phyloP scores from a whole-genome alignment of 1,139 yeast species.

The Yamadazyma songkhlaensis region DNA sequence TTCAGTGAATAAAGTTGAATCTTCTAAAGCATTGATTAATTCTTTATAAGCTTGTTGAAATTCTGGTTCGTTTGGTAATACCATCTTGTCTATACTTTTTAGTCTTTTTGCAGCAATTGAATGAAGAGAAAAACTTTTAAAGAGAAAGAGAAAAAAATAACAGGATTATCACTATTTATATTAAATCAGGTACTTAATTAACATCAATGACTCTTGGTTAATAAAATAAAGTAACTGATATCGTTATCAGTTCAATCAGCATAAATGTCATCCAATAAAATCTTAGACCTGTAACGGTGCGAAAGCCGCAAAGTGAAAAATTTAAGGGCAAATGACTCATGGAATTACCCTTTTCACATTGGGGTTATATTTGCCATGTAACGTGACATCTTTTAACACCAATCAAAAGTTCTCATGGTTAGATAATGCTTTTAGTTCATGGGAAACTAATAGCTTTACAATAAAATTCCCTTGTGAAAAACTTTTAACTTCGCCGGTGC shows the following conservation, averaged over 20 bases:
- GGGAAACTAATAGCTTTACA: too few species aligned
- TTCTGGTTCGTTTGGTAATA: constrained; percentile 84
- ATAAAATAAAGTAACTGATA: not conserved
- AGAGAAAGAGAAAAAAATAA: too few species aligned
- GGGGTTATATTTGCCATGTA: too few species aligned
- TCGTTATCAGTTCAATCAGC: constrained; percentile 2
- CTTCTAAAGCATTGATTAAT: constrained; percentile 82
- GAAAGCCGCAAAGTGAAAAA: not conserved
- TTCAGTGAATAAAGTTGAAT: constrained; percentile 84
- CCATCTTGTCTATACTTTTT: constrained; percentile 29
- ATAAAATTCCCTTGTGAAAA: too few species aligned
- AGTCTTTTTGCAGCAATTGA: not conserved
- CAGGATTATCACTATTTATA: too few species aligned
- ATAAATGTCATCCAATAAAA: constrained; percentile 11
- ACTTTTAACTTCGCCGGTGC: too few species aligned
- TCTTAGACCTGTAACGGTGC: constrained; percentile 15
- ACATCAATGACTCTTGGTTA: too few species aligned
- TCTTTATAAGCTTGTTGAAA: constrained; percentile 98
- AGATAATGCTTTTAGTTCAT: too few species aligned
- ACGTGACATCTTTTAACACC: too few species aligned
- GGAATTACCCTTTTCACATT: not conserved
- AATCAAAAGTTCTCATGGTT: too few species aligned
- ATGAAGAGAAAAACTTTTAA: not conserved
- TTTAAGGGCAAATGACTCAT: constrained; percentile 3
- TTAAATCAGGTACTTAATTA: too few species aligned